Evolutionary conservation across 495 filamentous ascomycete species (phyloP).

Genomic region (Hyaloscypha finlandica): DNA sequence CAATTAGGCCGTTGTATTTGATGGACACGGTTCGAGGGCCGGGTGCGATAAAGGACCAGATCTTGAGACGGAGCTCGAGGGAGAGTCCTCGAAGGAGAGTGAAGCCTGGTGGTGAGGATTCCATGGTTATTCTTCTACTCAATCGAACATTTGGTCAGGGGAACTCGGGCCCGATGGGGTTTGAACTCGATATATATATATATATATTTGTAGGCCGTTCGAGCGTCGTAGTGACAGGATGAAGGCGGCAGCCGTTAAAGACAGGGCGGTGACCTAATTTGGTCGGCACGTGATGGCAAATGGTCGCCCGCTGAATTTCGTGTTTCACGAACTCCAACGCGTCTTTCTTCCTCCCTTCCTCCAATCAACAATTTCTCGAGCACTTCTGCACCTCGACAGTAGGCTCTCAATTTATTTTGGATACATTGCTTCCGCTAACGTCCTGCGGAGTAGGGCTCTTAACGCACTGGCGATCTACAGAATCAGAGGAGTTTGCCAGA

Average conservation of each 20-base stretch:
- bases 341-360: background rate
- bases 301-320: background rate
- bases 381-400: background rate
- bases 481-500: no score
- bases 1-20: background rate
- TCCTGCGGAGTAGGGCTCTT: no score
- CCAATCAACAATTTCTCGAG: background rate
- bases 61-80: slow-evolving; percentile 47
- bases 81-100: slow-evolving; percentile 41
- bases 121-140: background rate
- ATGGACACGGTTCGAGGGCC: slow-evolving; percentile 34
- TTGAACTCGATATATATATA: background rate
- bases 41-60: slow-evolving; percentile 43
- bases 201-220: background rate
- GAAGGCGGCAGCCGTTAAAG: background rate
- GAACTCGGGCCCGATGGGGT: background rate
- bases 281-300: background rate
- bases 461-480: no score
- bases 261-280: slow-evolving; percentile 6
- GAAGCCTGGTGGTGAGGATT: slow-evolving; percentile 32
- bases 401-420: background rate
- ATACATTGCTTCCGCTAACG: background rate
- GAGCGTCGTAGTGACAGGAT: background rate
- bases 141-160: background rate
- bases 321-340: background rate